Conservation (phyloP, 805 yeast genomes). For the Starmera caribaea region DNA sequence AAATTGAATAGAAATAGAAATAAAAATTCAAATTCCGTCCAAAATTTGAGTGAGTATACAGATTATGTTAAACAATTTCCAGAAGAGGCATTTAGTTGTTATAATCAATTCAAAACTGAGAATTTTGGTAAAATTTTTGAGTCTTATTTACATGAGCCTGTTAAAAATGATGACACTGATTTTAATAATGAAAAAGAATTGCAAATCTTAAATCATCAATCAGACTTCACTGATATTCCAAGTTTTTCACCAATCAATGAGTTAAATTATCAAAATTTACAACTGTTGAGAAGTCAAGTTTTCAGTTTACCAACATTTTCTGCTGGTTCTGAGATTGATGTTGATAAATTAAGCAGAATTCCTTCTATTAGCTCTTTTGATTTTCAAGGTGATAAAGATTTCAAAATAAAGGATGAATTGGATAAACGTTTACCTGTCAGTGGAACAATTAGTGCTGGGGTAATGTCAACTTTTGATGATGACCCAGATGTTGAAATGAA, state of each 20-base stretch:
- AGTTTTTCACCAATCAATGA: conserved; percentile 9
- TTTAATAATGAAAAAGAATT: background rate
- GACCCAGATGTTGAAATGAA: too few species aligned
- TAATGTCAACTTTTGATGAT: too few species aligned
- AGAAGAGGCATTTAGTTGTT: conserved; percentile 8
- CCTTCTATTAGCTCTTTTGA: background rate
- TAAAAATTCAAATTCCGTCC: too few species aligned
- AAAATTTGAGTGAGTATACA: background rate
- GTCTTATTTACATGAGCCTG: background rate
- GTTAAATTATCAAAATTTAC: conserved; percentile 8
- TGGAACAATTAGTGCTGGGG: too few species aligned
- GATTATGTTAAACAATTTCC: conserved; percentile 1
- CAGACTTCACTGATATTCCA: conserved; percentile 1
- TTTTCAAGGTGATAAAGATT: background rate
- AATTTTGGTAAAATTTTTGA: conserved; percentile 5
- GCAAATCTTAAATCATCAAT: background rate
- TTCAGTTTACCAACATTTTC: conserved; percentile 5
- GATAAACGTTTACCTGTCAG: background rate
- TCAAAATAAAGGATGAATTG: background rate
- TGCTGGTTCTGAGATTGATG: conserved; percentile 1
- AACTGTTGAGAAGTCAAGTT: conserved; percentile 4
- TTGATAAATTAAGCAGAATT: conserved; percentile 1
- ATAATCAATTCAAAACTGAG: conserved; percentile 9
- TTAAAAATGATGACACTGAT: background rate
- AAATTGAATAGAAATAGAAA: too few species aligned